Evolutionary conservation across 306 rosid genomes (phyloP).

Genomic region (Betula pendula): DNA sequence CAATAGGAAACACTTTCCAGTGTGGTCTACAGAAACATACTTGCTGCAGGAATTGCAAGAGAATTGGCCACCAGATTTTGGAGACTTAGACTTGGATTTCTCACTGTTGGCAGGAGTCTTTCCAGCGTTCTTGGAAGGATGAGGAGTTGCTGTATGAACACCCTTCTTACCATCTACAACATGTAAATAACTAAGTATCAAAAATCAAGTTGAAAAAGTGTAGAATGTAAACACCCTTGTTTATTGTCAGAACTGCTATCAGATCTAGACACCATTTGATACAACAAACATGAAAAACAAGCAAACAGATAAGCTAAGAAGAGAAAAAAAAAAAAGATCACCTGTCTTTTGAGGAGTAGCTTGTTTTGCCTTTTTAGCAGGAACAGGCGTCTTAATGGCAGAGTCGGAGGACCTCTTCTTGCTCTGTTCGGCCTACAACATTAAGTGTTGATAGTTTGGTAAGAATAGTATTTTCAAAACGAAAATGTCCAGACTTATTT

Average conservation of each 20-base stretch:
- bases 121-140: conserved; percentile 68
- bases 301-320: background rate
- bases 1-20: background rate
- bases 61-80: conserved; percentile 62
- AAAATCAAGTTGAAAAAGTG: no score
- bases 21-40: conserved; percentile 32
- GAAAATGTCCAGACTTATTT: no score
- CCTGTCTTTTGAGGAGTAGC: conserved; percentile 76
- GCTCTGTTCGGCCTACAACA: conserved; percentile 39
- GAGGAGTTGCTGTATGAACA: conserved; percentile 71
- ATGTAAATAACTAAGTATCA: background rate
- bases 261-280: no score
- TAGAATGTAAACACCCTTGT: no score
- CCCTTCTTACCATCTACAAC: conserved; percentile 63
- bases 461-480: no score
- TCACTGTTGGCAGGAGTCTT: conserved; percentile 49
- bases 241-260: no score
- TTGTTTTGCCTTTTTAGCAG: conserved; percentile 67
- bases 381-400: conserved; percentile 59
- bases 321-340: conserved; percentile 24
- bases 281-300: no score
- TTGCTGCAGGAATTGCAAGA: conserved; percentile 66
- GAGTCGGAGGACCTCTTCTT: conserved; percentile 75
- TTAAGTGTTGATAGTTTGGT: background rate
- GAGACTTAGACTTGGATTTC: conserved; percentile 44